These are phyloP conservation scores for Mycena olivaceomarginata DNA, from an alignment of 768 basidiomycete genomes.

Conservation along the genomic window DNA sequence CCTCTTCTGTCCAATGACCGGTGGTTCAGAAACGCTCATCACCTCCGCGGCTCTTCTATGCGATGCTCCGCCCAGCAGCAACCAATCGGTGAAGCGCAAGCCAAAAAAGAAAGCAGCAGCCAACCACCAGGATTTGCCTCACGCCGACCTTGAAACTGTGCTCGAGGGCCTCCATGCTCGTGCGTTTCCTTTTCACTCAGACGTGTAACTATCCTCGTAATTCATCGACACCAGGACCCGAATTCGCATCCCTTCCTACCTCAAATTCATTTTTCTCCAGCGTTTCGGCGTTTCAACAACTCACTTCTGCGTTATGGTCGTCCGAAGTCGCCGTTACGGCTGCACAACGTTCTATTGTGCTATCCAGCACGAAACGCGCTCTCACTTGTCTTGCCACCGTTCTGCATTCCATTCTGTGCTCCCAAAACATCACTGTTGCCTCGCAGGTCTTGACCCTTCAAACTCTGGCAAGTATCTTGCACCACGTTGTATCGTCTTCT, in stretches of 20 bases:
- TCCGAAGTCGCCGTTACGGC: slow-evolving; percentile 42
- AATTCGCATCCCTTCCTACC: slow-evolving; percentile 27
- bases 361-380: slow-evolving; percentile 53
- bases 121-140: slow-evolving; percentile 18
- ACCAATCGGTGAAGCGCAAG: slow-evolving; percentile 40
- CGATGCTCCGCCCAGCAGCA: slow-evolving; percentile 32
- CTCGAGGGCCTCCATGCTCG: slow-evolving; percentile 46
- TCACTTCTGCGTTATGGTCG: slow-evolving; percentile 47
- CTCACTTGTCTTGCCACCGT: slow-evolving; percentile 52
- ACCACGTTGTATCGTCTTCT: slow-evolving; percentile 37
- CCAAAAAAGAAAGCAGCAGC: slow-evolving; percentile 44
- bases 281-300: slow-evolving; percentile 54
- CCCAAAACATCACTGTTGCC: slow-evolving; percentile 44
- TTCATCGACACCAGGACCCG: slow-evolving; percentile 4
- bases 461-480: slow-evolving; percentile 17
- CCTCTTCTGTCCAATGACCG: slow-evolving; percentile 43
- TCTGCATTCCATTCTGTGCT: slow-evolving; percentile 52
- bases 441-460: slow-evolving; percentile 39
- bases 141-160: slow-evolving; percentile 40
- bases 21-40: slow-evolving; percentile 50
- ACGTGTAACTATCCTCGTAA: neutral
- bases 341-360: slow-evolving; percentile 47
- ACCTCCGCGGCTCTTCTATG: slow-evolving; percentile 38
- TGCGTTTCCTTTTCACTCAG: slow-evolving; percentile 7
- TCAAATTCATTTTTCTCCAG: slow-evolving; percentile 50